A percentile compares a stretch with the other conserved stretches of the same genome.
These are phyloP conservation scores for Starmera dryadoides DNA, from an alignment of 805 yeast genomes.

Conservation along the genomic window DNA sequence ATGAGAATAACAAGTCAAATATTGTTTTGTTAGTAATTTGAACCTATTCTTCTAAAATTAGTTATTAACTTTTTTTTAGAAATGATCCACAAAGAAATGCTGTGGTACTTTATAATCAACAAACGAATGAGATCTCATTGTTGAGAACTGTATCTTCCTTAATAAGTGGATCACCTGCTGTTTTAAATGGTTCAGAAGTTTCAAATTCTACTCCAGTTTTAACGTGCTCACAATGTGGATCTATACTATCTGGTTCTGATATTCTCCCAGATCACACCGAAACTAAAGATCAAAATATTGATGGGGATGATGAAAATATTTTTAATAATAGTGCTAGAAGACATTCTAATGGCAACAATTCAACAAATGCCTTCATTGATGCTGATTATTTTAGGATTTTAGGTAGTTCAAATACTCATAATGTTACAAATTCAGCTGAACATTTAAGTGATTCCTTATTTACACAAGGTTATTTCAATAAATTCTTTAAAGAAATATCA, in stretches of 20 bases:
- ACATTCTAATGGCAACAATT: too few relatives aligned
- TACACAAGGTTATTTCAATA: conserved; percentile 74
- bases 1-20: neutral
- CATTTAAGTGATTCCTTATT: conserved; percentile 41
- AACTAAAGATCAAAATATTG: too few relatives aligned
- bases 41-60: too few relatives aligned
- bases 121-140: neutral
- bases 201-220: neutral
- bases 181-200: neutral
- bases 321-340: too few relatives aligned
- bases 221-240: neutral
- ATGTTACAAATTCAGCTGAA: conserved; percentile 21
- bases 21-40: neutral
- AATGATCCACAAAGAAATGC: neutral
- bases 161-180: neutral
- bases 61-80: neutral
- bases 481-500: conserved; percentile 57
- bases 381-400: conserved; percentile 14
- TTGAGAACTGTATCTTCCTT: neutral
- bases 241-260: neutral
- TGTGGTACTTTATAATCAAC: neutral
- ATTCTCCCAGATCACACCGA: neutral
- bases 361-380: too few relatives aligned
- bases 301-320: neutral
- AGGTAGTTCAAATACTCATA: neutral